These are phyloP conservation scores for Luzula sylvatica DNA, from an alignment of 176 grass and related monocot species.

Conservation along the genomic window DNA sequence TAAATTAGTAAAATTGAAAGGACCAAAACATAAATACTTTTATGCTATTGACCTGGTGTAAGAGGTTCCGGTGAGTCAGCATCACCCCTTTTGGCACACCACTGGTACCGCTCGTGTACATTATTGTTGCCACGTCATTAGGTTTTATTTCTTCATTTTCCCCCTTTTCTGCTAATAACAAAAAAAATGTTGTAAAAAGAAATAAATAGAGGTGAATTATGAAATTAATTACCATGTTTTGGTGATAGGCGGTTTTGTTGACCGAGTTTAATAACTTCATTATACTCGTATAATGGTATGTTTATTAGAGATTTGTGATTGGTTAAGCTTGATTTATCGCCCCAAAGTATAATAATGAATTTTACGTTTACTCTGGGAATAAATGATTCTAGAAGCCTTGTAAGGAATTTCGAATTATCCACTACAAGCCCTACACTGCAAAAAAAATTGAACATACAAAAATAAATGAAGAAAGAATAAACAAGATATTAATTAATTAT, in stretches of 20 bases:
- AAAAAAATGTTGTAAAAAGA: too few species aligned
- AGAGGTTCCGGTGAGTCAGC: conserved; percentile 85
- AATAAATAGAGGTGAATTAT: conserved; percentile 1
- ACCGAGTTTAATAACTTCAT: conserved; percentile 58
- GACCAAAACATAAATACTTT: background rate
- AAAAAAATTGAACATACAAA: too few species aligned
- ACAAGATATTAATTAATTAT: conserved; percentile 11
- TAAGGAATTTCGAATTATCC: conserved; percentile 81
- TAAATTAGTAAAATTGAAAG: too few species aligned
- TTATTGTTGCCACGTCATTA: conserved; percentile 85
- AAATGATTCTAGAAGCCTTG: conserved; percentile 81
- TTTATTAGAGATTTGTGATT: conserved; percentile 29
- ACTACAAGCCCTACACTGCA: conserved; percentile 79
- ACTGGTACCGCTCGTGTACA: conserved; percentile 97
- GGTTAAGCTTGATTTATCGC: conserved; percentile 51
- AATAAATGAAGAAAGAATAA: conserved; percentile 18
- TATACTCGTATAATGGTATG: conserved; percentile 73
- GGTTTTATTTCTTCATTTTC: conserved; percentile 51
- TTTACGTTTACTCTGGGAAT: conserved; percentile 50
- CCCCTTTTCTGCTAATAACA: conserved; percentile 25
- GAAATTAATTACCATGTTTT: conserved; percentile 35
- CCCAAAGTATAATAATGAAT: conserved; percentile 94
- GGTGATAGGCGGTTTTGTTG: conserved; percentile 29
- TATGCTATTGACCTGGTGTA: conserved; percentile 93
- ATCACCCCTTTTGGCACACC: conserved; percentile 88